phyloP scores from a whole-genome alignment of 2,329 filamentous ascomycete genomes.

The Aspergillus proliferans region DNA sequence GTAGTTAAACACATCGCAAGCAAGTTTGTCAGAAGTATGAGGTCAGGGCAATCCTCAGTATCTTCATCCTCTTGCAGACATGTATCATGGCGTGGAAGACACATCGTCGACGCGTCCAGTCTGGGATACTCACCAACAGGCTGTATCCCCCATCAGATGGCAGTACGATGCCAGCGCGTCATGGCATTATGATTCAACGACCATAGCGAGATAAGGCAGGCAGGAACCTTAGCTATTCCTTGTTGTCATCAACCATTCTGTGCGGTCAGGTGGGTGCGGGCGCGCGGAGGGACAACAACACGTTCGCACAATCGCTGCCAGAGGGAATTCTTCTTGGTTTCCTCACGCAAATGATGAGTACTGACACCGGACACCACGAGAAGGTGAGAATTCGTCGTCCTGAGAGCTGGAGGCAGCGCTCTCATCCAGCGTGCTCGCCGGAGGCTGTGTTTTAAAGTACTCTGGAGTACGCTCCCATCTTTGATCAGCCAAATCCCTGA shows the following conservation, averaged over 20 bases:
- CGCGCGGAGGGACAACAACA: neutral
- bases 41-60: neutral
- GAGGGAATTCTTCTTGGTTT: neutral
- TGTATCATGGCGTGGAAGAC: neutral
- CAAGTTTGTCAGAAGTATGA: neutral
- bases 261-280: neutral
- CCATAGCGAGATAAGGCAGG: neutral
- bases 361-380: neutral
- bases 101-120: neutral
- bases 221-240: neutral
- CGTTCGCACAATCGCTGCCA: neutral
- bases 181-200: neutral
- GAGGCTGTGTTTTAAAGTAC: too few relatives aligned
- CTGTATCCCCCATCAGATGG: neutral
- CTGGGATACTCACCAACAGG: neutral
- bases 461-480: neutral
- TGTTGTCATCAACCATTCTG: neutral
- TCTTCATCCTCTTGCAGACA: neutral
- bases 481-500: too few relatives aligned
- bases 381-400: neutral
- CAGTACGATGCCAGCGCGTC: neutral
- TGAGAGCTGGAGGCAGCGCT: neutral
- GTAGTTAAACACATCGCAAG: neutral
- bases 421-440: neutral
- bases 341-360: neutral